Base-by-base conservation (phyloP, 257 asterid genomes). In the Petrea volubilis region DNA sequence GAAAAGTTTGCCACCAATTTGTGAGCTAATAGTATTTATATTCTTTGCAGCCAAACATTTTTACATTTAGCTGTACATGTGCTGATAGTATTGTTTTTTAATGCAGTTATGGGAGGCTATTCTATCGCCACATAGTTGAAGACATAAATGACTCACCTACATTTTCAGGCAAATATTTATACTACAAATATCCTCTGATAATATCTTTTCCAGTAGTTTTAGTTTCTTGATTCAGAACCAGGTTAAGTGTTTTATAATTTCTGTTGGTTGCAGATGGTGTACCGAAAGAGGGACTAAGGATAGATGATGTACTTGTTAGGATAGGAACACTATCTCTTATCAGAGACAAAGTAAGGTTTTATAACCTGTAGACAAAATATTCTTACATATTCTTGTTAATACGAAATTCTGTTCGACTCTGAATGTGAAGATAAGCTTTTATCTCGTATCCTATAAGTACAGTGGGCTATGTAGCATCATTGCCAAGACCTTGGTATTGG, bases 271-370 rank as follows among this genome's bases (percentile, higher is more conserved):
- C 88, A 94, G 98, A 91, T 84, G 97, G 97, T 82, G 98, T 94
- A 57, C 98, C 98, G 38, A 94, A 94, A 86, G 98, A 91, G 81
- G 98, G 98, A 72, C 79, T 94, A 21, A 77, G 97, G 77, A 87
- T 88, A 79, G 85, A 79, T 60, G 98, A 94, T 75, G 96, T 94
- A 34, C 99, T 91, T 65, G 92, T 86, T 62, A 88, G 98, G 80
- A 83, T 91, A 56, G 97, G 92, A 31, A 81, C 84, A 41, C 74
- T 94, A 61, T 70, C 82, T 75, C 95, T 89, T 63, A 55, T 91
- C 66, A 75, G 87, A 83, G 96, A 91, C 58, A 94, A 90, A 81
- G 99, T 90, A 85, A 81, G 90, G 33, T 81, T 52, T n/a, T 66
- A 14, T 70, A 29, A 72, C 8, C 10, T 20, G n/a, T 38, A 15